A percentile compares a stretch with the other conserved stretches of the same genome.
These are phyloP conservation scores for Acacia crassicarpa DNA, from an alignment of 306 rosid genomes.

Conservation along the genomic window DNA sequence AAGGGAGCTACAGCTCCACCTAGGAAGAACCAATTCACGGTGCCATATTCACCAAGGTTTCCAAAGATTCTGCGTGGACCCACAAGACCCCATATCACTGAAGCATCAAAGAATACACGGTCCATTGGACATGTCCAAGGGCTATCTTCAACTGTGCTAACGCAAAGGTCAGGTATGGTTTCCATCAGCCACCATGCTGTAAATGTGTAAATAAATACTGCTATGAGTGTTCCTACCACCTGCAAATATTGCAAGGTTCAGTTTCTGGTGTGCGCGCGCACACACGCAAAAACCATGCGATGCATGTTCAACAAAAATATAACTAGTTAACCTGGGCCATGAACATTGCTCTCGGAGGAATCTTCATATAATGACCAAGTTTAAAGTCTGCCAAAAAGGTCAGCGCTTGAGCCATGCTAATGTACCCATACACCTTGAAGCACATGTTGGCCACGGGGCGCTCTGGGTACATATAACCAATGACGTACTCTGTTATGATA, in stretches of 20 bases:
- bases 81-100: constrained; percentile 76
- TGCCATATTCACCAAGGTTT: constrained; percentile 53
- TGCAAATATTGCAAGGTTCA: constrained; percentile 27
- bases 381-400: constrained; percentile 70
- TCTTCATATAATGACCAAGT: constrained; percentile 96
- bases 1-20: constrained; percentile 58
- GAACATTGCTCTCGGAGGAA: constrained; percentile 93
- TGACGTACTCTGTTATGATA: constrained; percentile 78
- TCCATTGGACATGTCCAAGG: constrained; percentile 72
- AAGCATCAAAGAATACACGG: constrained; percentile 57
- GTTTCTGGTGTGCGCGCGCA: not conserved
- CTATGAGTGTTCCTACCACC: constrained; percentile 56
- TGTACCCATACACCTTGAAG: constrained; percentile 94
- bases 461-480: constrained; percentile 86
- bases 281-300: not conserved
- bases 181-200: constrained; percentile 72
- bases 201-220: constrained; percentile 46
- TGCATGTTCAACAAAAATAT: not conserved
- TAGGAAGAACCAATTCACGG: constrained; percentile 57
- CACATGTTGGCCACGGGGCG: constrained; percentile 96
- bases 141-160: constrained; percentile 33
- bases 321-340: constrained; percentile 68
- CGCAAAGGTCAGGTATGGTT: constrained; percentile 51
- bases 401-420: constrained; percentile 81
- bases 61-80: constrained; percentile 70